Percentiles rank a stretch among this genome's conserved stretches.
These are phyloP conservation scores for Brasenia schreberi DNA, from an alignment of 164 flowering plant species.

Conservation along the genomic window DNA sequence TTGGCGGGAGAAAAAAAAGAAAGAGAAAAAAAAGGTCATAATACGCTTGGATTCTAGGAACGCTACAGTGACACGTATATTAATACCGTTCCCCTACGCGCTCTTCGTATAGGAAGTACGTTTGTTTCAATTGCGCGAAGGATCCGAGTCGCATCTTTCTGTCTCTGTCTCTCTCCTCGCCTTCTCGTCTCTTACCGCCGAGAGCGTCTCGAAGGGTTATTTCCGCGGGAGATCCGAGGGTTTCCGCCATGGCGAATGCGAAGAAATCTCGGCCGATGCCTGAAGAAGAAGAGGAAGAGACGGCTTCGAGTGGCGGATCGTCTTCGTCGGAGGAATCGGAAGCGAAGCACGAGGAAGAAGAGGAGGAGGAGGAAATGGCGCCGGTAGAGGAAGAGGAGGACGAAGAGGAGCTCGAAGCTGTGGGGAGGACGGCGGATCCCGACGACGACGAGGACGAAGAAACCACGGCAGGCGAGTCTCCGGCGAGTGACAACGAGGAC, in stretches of 20 bases:
- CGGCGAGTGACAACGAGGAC: slow-evolving; percentile 8
- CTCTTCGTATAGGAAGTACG: too few relatives aligned
- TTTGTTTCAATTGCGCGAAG: too few relatives aligned
- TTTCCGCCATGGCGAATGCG: not conserved
- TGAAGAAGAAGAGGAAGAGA: not conserved
- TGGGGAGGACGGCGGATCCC: slow-evolving; percentile 43
- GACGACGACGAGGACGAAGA: slow-evolving; percentile 34
- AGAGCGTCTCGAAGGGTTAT: too few relatives aligned
- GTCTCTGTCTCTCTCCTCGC: too few relatives aligned
- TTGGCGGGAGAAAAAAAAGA: too few relatives aligned
- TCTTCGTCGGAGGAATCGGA: not conserved
- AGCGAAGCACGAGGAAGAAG: not conserved
- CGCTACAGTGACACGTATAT: too few relatives aligned
- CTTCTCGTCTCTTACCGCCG: too few relatives aligned
- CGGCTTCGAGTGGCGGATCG: not conserved
- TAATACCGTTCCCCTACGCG: too few relatives aligned
- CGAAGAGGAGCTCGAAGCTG: slow-evolving; percentile 85
- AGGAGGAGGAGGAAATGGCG: not conserved
- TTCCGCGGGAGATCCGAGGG: not conserved
- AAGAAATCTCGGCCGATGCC: not conserved
- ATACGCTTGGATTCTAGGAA: too few relatives aligned
- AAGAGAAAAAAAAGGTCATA: too few relatives aligned
- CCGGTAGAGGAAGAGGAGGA: slow-evolving; percentile 22
- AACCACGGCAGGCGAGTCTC: slow-evolving; percentile 12
- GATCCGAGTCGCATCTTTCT: too few relatives aligned